These are phyloP conservation scores for Vitis hybrid DNA, from an alignment of 177 flowering plant species.

Conservation along the genomic window DNA sequence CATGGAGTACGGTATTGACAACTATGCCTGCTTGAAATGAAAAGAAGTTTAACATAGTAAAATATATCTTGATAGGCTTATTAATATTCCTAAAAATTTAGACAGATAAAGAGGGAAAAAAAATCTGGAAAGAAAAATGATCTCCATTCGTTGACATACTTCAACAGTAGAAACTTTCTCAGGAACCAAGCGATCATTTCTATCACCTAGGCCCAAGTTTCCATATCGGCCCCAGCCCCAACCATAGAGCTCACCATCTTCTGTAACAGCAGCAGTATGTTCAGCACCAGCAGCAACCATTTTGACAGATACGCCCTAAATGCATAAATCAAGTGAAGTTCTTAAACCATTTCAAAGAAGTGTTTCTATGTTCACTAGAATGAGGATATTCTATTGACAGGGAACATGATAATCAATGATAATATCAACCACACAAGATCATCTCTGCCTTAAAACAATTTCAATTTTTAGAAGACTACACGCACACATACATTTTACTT, in stretches of 20 bases:
- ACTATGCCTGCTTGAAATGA: no score
- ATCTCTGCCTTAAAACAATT: no score
- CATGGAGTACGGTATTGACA: no score
- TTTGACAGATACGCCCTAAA: conserved; percentile 74
- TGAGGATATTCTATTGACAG: no score
- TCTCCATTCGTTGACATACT: conserved; percentile 39
- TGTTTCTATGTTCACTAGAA: neutral
- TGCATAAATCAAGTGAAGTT: conserved; percentile 2
- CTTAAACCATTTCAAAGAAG: conserved; percentile 10
- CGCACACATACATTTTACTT: no score
- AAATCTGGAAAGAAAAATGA: neutral
- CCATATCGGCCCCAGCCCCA: conserved; percentile 99
- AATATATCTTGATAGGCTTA: no score
- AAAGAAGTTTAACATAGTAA: no score
- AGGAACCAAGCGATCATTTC: conserved; percentile 86
- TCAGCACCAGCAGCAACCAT: conserved; percentile 99
- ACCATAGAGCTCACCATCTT: conserved; percentile 91
- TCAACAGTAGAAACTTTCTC: conserved; percentile 61
- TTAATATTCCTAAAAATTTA: no score
- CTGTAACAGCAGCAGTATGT: conserved; percentile 93
- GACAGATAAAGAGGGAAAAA: neutral
- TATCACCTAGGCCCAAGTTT: conserved; percentile 96
- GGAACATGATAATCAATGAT: no score
- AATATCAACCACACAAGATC: no score
- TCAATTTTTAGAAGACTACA: no score